Conservation (phyloP, 2,329 filamentous ascomycete species). For the Ceratocystis destructans region DNA sequence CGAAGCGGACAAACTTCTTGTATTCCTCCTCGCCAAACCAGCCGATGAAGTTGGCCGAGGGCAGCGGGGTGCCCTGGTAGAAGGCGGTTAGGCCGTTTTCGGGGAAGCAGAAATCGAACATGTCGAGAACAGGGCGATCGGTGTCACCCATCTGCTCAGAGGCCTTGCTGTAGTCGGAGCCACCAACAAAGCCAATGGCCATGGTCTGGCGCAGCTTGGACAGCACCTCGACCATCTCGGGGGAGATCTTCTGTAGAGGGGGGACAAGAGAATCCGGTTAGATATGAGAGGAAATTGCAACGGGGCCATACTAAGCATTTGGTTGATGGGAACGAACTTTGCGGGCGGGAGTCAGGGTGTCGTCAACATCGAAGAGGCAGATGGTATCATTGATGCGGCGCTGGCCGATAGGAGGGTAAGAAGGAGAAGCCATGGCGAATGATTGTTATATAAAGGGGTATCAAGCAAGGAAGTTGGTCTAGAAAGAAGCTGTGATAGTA, state of each 20-base stretch:
- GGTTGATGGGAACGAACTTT: slow-evolving; percentile 39
- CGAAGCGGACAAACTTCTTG: slow-evolving; percentile 62
- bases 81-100: slow-evolving; percentile 93
- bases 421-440: slow-evolving; percentile 29
- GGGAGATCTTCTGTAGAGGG: slow-evolving; percentile 44
- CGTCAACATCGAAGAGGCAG: slow-evolving; percentile 91
- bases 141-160: slow-evolving; percentile 79
- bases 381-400: slow-evolving; percentile 88
- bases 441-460: slow-evolving; percentile 10
- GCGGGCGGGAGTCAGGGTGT: slow-evolving; percentile 73
- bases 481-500: background rate
- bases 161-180: slow-evolving; percentile 83
- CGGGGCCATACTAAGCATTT: background rate
- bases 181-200: slow-evolving; percentile 84
- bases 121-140: slow-evolving; percentile 54
- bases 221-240: slow-evolving; percentile 74
- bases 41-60: slow-evolving; percentile 74
- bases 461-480: slow-evolving; percentile 9
- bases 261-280: slow-evolving; percentile 10
- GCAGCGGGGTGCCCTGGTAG: slow-evolving; percentile 63
- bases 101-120: slow-evolving; percentile 96
- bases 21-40: slow-evolving; percentile 78
- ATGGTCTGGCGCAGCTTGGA: slow-evolving; percentile 69
- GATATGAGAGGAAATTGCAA: background rate
- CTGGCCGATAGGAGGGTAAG: slow-evolving; percentile 62